phyloP scores from a whole-genome alignment of 2,329 filamentous ascomycete species.

The Rhexocercosporidium sp. region DNA sequence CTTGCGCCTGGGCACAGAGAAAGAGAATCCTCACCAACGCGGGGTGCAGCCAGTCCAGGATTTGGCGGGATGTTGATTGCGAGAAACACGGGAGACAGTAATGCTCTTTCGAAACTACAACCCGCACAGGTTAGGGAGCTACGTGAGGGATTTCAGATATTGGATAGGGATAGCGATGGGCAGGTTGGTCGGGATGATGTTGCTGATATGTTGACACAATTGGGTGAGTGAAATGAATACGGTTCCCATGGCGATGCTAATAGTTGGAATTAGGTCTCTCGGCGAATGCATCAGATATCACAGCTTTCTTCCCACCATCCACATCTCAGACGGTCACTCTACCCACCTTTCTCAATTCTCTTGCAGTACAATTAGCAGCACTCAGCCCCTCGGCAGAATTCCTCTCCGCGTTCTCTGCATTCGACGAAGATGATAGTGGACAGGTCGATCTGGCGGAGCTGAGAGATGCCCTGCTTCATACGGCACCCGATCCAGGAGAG shows the following conservation, averaged over 20 bases:
- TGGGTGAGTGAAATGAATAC: slow-evolving; percentile 59
- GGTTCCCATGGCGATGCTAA: not conserved
- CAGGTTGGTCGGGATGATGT: slow-evolving; percentile 83
- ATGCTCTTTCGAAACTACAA: slow-evolving; percentile 74
- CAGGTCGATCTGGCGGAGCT: slow-evolving; percentile 86
- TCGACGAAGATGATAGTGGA: slow-evolving; percentile 94
- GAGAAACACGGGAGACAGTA: slow-evolving; percentile 40
- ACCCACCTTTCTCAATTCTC: slow-evolving; percentile 81
- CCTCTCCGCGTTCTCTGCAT: slow-evolving; percentile 88
- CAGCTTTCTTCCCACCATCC: slow-evolving; percentile 80
- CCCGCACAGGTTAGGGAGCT: slow-evolving; percentile 84
- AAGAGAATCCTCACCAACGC: slow-evolving; percentile 41
- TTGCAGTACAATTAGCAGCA: slow-evolving; percentile 75
- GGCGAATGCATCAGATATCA: slow-evolving; percentile 71
- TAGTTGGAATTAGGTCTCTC: slow-evolving; percentile 66
- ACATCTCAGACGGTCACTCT: slow-evolving; percentile 77
- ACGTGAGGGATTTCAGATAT: slow-evolving; percentile 90
- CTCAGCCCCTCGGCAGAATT: slow-evolving; percentile 82
- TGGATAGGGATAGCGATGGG: slow-evolving; percentile 89
- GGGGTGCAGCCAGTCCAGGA: slow-evolving; percentile 36
- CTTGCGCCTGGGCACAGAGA: slow-evolving; percentile 43
- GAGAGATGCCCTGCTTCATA: slow-evolving; percentile 81
- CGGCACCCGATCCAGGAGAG: slow-evolving; percentile 75
- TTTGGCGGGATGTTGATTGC: slow-evolving; percentile 38
- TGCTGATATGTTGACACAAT: slow-evolving; percentile 82